Evolutionary conservation across 2,329 filamentous ascomycete genomes (phyloP), one percentile per base, ranked within the genome.

Genomic region (Ophiobolus disseminans): DNA sequence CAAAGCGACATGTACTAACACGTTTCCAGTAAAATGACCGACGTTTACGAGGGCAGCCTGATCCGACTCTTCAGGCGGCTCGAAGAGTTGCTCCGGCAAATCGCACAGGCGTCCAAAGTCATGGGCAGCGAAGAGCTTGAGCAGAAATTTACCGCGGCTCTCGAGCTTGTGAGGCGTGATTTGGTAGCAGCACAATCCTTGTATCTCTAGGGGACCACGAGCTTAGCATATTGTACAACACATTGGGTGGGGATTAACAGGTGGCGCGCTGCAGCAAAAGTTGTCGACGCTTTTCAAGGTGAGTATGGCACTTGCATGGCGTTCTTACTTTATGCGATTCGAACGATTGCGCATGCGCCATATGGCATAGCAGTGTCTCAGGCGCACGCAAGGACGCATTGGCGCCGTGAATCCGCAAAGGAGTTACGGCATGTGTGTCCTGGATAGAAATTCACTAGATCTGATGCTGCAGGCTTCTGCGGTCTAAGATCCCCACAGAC

Each of bases 61-160:
- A 97, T 99, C 63, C 91, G 94, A 39, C 86, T 97, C 30, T 99
- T 99, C 85, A 89, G 94, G 45, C 89, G 94, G 16, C 81, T 99
- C 23, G 94, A 99, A 75, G 94, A 99, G 76, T 81, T 97, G 48
- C 80, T 99, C 26, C 85, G 94, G 59, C 94, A 99, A 75, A 96
- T 97, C 83, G 93, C 89, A 13, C 90, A 97, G 76, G 94, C 93
- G 19, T 85, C 90, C 58, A 97, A 97, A 78, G 93, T 97, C 55
- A 99, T 99, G 94, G 94, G 94, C 65, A 97, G 89, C 71, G 91
- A 96, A 54, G 94, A 97, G 66, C 79, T 99, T 47, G 89, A 92
- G 68, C 83, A 87, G 70, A 97, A 96, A 77, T 99, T 99, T 69
- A 92, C 96, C 67, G 83, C 86, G 60, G 88, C 90, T 53, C 78